Evolutionary conservation across 106 monocot genomes (phyloP).

Genomic region (Dendrobium nobile): DNA sequence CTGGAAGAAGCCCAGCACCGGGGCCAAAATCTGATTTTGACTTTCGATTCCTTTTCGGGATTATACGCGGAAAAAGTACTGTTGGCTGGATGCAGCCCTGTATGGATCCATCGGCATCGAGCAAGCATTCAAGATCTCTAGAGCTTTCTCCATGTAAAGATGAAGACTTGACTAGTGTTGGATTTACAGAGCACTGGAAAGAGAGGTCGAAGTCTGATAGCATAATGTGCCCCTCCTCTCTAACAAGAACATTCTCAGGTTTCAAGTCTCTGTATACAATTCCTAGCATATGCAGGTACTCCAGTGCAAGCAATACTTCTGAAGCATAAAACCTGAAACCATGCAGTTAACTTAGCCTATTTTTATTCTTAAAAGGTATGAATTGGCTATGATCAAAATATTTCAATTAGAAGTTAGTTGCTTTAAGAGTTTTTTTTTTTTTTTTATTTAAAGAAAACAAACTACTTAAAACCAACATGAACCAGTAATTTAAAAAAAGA

Average conservation of each 20-base stretch:
- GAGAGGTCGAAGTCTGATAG: constrained; percentile 65
- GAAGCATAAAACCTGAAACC: constrained; percentile 25
- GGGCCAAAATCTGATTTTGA: constrained; percentile 9
- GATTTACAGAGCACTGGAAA: constrained; percentile 22
- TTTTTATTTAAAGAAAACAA: too few species aligned
- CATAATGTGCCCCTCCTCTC: constrained; percentile 54
- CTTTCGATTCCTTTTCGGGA: constrained; percentile 17
- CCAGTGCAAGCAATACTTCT: constrained; percentile 21
- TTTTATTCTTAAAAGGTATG: too few species aligned
- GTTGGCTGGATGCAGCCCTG: constrained; percentile 38
- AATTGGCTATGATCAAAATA: too few species aligned
- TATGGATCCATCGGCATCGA: constrained; percentile 5
- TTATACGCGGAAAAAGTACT: constrained; percentile 23
- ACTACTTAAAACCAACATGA: too few species aligned
- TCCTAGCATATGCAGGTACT: constrained; percentile 31
- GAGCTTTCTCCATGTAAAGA: constrained; percentile 4
- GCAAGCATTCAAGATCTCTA: constrained; percentile 11
- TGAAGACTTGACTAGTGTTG: constrained; percentile 24
- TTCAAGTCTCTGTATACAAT: constrained; percentile 27
- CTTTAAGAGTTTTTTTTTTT: too few species aligned
- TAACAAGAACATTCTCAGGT: constrained; percentile 27
- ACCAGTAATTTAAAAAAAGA: too few species aligned
- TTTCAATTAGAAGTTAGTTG: too few species aligned
- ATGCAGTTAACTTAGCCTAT: too few species aligned
- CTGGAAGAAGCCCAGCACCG: constrained; percentile 4